These are phyloP conservation scores for Phaeosphaeria sp. DNA, from an alignment of 2,329 filamentous ascomycete genomes.

Conservation along the genomic window DNA sequence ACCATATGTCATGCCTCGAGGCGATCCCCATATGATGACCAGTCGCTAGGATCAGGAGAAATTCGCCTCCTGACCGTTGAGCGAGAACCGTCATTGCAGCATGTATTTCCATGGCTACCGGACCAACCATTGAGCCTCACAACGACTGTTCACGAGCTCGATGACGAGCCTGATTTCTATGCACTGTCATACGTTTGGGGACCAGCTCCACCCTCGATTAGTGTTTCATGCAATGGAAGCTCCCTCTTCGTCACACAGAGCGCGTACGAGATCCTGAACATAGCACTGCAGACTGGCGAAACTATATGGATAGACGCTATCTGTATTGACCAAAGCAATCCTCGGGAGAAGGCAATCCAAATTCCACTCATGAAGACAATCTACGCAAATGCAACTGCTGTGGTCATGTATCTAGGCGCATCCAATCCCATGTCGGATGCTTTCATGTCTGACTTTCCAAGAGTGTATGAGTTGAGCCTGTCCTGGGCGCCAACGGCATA, in stretches of 20 bases:
- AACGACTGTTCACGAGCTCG: neutral
- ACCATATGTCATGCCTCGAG: neutral
- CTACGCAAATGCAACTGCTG: conserved; percentile 1
- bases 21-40: neutral
- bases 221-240: conserved; percentile 3
- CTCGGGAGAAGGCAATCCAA: conserved; percentile 7
- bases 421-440: neutral
- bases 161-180: conserved; percentile 5
- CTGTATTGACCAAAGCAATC: conserved; percentile 2
- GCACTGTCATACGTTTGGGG: conserved; percentile 13
- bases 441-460: conserved; percentile 4
- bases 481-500: neutral
- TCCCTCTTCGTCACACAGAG: neutral
- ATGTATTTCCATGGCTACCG: neutral
- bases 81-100: neutral
- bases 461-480: neutral
- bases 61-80: neutral
- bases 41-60: neutral
- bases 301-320: conserved; percentile 8
- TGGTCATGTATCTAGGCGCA: conserved; percentile 3
- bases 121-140: neutral
- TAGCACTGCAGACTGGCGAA: neutral
- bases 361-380: conserved; percentile 5
- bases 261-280: conserved; percentile 4
- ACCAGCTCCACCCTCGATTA: neutral